Conservation (phyloP, 495 filamentous ascomycete genomes). For the Penicillium coffeae region DNA sequence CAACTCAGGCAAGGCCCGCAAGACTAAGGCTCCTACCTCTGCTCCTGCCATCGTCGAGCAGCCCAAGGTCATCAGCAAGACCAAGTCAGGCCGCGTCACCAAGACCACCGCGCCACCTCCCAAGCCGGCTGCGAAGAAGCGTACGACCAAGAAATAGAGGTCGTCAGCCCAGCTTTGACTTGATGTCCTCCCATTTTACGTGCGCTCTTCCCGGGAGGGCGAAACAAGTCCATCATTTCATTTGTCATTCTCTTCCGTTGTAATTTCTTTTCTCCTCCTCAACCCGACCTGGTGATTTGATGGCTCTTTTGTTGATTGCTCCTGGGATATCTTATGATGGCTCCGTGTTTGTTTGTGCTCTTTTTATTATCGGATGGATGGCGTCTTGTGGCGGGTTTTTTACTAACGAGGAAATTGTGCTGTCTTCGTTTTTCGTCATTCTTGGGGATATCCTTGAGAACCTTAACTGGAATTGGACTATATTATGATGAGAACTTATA, state of each 20-base stretch:
- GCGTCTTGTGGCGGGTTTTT: slow-evolving; percentile 44
- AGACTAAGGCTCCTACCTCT: slow-evolving; percentile 34
- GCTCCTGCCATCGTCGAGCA: slow-evolving; percentile 69
- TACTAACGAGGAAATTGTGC: slow-evolving; percentile 32
- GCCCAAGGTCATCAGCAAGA: slow-evolving; percentile 72
- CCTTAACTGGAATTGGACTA: slow-evolving; percentile 11
- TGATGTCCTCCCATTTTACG: slow-evolving; percentile 24
- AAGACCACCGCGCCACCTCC: slow-evolving; percentile 57
- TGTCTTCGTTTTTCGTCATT: neutral
- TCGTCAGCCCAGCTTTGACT: slow-evolving; percentile 12
- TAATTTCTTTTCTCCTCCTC: slow-evolving; percentile 25
- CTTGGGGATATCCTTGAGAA: slow-evolving; percentile 1
- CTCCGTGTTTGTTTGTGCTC: slow-evolving; percentile 18
- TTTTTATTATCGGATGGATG: slow-evolving; percentile 28
- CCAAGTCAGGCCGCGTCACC: slow-evolving; percentile 86
- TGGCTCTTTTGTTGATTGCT: slow-evolving; percentile 31
- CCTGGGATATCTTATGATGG: slow-evolving; percentile 37
- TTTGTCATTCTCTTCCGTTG: slow-evolving; percentile 24
- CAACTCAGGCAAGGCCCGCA: slow-evolving; percentile 54
- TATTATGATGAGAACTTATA: slow-evolving; percentile 5
- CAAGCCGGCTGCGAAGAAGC: slow-evolving; percentile 58
- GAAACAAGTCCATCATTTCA: slow-evolving; percentile 10
- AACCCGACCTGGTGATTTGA: slow-evolving; percentile 24
- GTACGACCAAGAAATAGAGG: slow-evolving; percentile 56
- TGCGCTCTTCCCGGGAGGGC: slow-evolving; percentile 26